Evolutionary conservation across 2,329 filamentous ascomycete species (phyloP).

Genomic region (Bipolaris cookei): DNA sequence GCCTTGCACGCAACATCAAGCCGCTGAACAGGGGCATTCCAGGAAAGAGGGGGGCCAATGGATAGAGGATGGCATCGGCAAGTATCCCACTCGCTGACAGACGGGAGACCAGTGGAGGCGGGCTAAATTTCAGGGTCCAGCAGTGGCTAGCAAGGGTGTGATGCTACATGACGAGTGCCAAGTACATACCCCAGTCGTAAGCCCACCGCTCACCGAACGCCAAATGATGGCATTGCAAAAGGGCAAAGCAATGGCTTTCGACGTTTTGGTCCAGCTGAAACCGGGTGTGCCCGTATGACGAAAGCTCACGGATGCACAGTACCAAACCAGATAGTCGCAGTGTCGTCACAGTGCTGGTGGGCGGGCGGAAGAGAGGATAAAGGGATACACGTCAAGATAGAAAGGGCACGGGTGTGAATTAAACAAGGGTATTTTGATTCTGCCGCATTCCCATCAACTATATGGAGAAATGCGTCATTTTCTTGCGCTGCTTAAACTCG

Average conservation of each 20-base stretch:
- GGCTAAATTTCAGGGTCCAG: constrained; percentile 28
- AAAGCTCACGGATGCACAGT: constrained; percentile 5
- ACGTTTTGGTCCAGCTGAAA: constrained; percentile 9
- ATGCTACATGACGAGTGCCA: constrained; percentile 32
- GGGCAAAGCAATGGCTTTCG: constrained; percentile 2
- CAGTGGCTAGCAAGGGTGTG: constrained; percentile 12
- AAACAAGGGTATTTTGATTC: constrained; percentile 34
- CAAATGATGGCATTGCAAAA: constrained; percentile 32
- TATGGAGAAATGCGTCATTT: constrained; percentile 36
- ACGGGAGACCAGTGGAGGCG: constrained; percentile 12
- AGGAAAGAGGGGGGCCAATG: not conserved
- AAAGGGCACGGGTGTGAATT: constrained; percentile 5
- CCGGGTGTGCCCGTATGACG: constrained; percentile 15
- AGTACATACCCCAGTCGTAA: constrained; percentile 14
- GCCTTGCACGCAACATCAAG: constrained; percentile 15
- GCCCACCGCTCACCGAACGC: constrained; percentile 18
- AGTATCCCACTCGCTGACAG: constrained; percentile 23
- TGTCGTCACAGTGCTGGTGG: constrained; percentile 21
- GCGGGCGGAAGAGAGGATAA: not conserved
- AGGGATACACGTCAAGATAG: constrained; percentile 1
- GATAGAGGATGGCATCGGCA: constrained; percentile 12
- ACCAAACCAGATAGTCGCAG: constrained; percentile 6
- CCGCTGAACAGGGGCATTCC: constrained; percentile 13
- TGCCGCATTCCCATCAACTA: constrained; percentile 24
- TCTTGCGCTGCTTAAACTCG: constrained; percentile 25